Conservation (phyloP, 2,329 filamentous ascomycete species). For the Ophiognomonia clavigignenti-juglandacearum region DNA sequence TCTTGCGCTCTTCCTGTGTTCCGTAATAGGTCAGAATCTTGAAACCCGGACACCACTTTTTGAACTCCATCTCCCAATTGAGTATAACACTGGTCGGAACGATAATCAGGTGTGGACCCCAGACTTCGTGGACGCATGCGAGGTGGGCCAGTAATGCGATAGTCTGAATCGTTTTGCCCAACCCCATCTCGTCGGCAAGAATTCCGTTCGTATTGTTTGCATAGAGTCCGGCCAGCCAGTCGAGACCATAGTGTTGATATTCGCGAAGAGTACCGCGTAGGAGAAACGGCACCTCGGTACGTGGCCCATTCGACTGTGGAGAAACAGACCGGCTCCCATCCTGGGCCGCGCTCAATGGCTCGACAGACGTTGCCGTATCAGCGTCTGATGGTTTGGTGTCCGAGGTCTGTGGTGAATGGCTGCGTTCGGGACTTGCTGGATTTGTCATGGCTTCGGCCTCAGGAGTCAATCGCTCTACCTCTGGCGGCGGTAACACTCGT, state of each 20-base stretch:
- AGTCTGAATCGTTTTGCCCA: slow-evolving; percentile 97
- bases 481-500: slow-evolving; percentile 18
- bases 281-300: slow-evolving; percentile 74
- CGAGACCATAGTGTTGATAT: slow-evolving; percentile 94
- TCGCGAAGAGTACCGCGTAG: slow-evolving; percentile 85
- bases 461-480: slow-evolving; percentile 30
- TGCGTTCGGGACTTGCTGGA: slow-evolving; percentile 37
- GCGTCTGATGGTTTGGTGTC: slow-evolving; percentile 48
- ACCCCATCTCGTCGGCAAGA: slow-evolving; percentile 94
- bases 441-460: slow-evolving; percentile 40
- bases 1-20: slow-evolving; percentile 82
- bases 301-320: slow-evolving; percentile 36
- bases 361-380: slow-evolving; percentile 35
- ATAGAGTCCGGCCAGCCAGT: slow-evolving; percentile 94
- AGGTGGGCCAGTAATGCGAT: slow-evolving; percentile 91
- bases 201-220: slow-evolving; percentile 93
- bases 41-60: slow-evolving; percentile 97
- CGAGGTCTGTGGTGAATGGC: slow-evolving; percentile 42
- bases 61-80: slow-evolving; percentile 99
- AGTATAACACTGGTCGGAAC: slow-evolving; percentile 98
- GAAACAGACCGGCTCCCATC: slow-evolving; percentile 28
- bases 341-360: slow-evolving; percentile 29
- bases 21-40: slow-evolving; percentile 98
- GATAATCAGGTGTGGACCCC: slow-evolving; percentile 93
- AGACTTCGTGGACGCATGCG: slow-evolving; percentile 82